These are phyloP conservation scores for Neoboletus subvelutipes DNA, from an alignment of 768 basidiomycete genomes.

Conservation along the genomic window DNA sequence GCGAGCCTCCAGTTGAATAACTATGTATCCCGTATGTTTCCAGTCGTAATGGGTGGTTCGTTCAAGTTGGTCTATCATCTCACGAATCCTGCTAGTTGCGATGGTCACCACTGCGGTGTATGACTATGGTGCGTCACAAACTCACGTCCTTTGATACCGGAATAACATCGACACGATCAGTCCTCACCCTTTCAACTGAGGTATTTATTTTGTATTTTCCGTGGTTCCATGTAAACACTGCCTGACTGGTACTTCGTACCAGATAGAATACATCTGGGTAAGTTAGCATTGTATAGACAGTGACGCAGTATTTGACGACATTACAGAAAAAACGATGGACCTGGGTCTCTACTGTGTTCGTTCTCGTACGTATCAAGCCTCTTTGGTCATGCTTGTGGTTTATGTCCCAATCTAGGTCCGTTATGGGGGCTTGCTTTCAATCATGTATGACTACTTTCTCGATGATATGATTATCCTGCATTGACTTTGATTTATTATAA, in stretches of 20 bases:
- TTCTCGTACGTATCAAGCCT: background rate
- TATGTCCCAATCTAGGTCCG: constrained; percentile 3
- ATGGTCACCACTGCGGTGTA: background rate
- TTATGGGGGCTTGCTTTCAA: constrained; percentile 3
- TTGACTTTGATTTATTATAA: background rate
- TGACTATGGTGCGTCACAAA: constrained; percentile 3
- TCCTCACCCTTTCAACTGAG: constrained; percentile 6
- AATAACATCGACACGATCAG: background rate
- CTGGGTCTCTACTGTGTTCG: background rate
- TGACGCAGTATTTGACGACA: background rate
- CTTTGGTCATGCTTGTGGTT: too few relatives aligned
- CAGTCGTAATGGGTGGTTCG: background rate
- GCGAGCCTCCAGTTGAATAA: constrained; percentile 5
- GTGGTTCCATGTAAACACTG: background rate
- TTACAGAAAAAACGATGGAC: background rate
- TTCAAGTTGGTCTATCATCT: too few relatives aligned
- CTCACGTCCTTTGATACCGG: background rate
- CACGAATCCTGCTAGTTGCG: background rate
- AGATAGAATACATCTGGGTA: constrained; percentile 13
- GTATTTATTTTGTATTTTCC: background rate
- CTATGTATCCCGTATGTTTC: constrained; percentile 3
- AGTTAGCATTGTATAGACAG: background rate
- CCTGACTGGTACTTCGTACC: too few relatives aligned
- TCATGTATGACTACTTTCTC: background rate
- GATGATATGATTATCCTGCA: background rate